Percentiles rank a stretch among this genome's conserved stretches.
Conservation (phyloP, 2,329 filamentous ascomycete species). For the Beauveria asiatica region DNA sequence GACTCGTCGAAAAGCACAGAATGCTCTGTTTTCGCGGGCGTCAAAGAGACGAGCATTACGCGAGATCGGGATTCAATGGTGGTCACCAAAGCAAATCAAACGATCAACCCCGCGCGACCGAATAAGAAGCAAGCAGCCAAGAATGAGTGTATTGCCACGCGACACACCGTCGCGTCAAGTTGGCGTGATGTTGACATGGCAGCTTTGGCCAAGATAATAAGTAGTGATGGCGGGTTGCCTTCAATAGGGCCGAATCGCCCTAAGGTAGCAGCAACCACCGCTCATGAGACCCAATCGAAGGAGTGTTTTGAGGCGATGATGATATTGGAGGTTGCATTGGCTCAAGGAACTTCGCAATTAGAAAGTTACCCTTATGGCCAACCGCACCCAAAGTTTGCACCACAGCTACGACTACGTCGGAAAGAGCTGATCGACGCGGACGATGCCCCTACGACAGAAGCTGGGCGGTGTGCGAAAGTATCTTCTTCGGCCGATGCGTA, state of each 20-base stretch:
- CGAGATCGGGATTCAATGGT: background rate
- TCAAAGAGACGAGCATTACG: background rate
- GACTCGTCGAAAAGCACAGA: no score
- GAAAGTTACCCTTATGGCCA: background rate
- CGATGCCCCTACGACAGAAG: background rate
- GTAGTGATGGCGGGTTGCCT: background rate
- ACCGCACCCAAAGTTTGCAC: no score
- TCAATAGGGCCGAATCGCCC: background rate
- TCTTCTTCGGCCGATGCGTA: background rate
- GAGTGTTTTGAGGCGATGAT: background rate
- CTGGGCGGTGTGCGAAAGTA: background rate
- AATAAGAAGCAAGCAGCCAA: background rate
- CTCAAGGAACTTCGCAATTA: background rate
- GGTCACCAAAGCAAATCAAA: background rate
- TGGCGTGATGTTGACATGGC: background rate
- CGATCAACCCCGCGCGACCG: background rate
- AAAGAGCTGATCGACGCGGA: background rate
- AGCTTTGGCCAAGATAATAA: background rate
- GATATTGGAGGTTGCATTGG: background rate
- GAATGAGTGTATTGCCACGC: background rate
- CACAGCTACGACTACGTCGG: background rate
- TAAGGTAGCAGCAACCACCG: background rate
- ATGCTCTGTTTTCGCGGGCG: background rate
- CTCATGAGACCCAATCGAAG: no score
- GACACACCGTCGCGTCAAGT: background rate